phyloP scores from a whole-genome alignment of 768 basidiomycete species.

The Tricholoma flavovirens region DNA sequence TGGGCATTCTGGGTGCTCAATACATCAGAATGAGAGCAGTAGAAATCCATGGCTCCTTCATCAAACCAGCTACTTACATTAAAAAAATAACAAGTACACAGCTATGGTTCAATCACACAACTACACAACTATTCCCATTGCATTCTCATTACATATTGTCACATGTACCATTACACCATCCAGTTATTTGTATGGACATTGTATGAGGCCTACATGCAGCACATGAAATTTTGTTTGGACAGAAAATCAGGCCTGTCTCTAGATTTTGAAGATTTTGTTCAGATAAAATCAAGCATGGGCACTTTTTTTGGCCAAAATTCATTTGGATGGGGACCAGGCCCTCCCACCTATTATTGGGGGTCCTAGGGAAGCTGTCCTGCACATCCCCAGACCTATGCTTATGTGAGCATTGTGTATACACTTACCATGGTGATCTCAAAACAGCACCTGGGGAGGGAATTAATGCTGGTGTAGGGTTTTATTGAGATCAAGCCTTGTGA shows the following conservation, averaged over 20 bases:
- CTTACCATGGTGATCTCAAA: no score
- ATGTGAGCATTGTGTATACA: no score
- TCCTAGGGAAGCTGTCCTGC: no score
- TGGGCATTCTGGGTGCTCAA: no score
- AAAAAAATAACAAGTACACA: not conserved
- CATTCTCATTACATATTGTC: not conserved
- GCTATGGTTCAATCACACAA: not conserved
- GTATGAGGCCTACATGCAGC: not conserved
- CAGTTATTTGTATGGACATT: not conserved
- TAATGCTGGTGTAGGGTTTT: no score
- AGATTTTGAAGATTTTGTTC: no score
- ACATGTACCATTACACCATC: not conserved
- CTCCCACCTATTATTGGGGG: not conserved
- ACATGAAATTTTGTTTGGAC: not conserved
- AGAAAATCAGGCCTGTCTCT: not conserved
- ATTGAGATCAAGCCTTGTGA: no score
- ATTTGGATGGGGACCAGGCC: not conserved
- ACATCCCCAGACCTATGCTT: no score
- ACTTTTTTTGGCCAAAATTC: not conserved
- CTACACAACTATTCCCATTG: not conserved
- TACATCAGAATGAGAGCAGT: not conserved
- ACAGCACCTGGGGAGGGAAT: no score
- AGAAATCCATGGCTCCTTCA: not conserved
- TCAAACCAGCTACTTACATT: not conserved
- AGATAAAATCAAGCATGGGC: not conserved